Base-by-base conservation (phyloP, 306 rosid genomes). In the Glycine soja region DNA sequence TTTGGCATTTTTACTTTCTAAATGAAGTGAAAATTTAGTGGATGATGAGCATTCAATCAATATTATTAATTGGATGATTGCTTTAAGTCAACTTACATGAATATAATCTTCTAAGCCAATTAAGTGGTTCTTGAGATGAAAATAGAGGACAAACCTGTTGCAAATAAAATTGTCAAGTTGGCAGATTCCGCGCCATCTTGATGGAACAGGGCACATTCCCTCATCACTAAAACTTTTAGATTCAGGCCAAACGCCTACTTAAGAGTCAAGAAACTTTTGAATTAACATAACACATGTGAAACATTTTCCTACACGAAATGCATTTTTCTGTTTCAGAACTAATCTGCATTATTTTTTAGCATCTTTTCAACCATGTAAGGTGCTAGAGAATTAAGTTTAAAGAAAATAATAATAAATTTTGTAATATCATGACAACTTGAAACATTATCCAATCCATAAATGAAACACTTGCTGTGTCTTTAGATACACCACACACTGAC, bases 181-280 rank as follows among this genome's bases (percentile, higher is more conserved):
- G 80, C 95, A 92, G 4, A 12, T 38, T 3, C 95, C 93, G 1
- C 70, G 77, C 95, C 97, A 90, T 54, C 75, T 86, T 24, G 88
- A 43, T 14, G 95, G 93, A 5, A 89, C 19, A 9, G 85, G 89
- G n/a, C 88, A 84, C 42, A 85, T 56, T n/a, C 95, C 95, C 18
- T 82, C 81, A 2, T 88, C 95, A n/a, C 34, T 84, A 67, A 92
- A 92, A 72, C 93, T 90, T 85, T 70, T 53, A 8, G 97, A 89
- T 82, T 92, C 95, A 0, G 95, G 95, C 95, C 92, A 90, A 68
- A 87, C 93, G 84, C 93, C 97, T 92, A 38, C 46, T 43, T 50
- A 77, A 6, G 18, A 30, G 54, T 46, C 11, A 74, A 45, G 40
- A 53, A 54, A 54, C 9, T n/a, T 54, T 54, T 54, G 59, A 24